phyloP scores from a whole-genome alignment of 805 yeast species.

The Cyberlindnera subsufficiens region DNA sequence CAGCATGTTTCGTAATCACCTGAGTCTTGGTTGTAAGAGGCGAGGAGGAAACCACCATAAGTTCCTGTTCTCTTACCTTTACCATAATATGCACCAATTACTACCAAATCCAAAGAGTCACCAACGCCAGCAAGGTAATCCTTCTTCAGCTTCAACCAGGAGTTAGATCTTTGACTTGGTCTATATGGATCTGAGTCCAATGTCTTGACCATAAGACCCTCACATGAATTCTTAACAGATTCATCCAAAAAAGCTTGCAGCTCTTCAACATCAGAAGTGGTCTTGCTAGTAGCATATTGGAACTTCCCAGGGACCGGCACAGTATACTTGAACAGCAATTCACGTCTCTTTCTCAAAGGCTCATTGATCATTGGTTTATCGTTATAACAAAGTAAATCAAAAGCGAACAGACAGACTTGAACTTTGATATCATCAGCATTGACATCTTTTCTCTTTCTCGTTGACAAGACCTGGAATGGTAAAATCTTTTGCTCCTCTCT shows the following conservation, averaged over 20 bases:
- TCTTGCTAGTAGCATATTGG: conserved; percentile 69
- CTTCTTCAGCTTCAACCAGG: conserved; percentile 93
- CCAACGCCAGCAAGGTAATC: conserved; percentile 95
- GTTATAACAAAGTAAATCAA: conserved; percentile 75
- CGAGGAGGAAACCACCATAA: conserved; percentile 91
- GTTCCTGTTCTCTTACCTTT: conserved; percentile 92
- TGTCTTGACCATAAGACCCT: conserved; percentile 93
- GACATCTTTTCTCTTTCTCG: conserved; percentile 92
- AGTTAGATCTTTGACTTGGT: conserved; percentile 90
- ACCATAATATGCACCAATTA: conserved; percentile 90
- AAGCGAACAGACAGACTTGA: conserved; percentile 86
- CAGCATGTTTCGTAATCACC: conserved; percentile 95
- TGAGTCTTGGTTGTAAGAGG: conserved; percentile 83
- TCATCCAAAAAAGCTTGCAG: conserved; percentile 82
- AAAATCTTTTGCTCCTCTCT: conserved; percentile 66
- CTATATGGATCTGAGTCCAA: conserved; percentile 82
- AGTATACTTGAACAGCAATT: conserved; percentile 49
- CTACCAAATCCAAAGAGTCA: conserved; percentile 89
- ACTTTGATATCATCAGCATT: conserved; percentile 83
- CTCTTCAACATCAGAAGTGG: conserved; percentile 64
- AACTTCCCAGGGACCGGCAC: conserved; percentile 68
- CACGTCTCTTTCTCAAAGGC: conserved; percentile 67
- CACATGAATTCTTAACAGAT: conserved; percentile 85
- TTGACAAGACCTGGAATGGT: conserved; percentile 90
- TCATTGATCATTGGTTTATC: conserved; percentile 63